Conservation (phyloP, 768 basidiomycete species). For the Leccinum boreale region DNA sequence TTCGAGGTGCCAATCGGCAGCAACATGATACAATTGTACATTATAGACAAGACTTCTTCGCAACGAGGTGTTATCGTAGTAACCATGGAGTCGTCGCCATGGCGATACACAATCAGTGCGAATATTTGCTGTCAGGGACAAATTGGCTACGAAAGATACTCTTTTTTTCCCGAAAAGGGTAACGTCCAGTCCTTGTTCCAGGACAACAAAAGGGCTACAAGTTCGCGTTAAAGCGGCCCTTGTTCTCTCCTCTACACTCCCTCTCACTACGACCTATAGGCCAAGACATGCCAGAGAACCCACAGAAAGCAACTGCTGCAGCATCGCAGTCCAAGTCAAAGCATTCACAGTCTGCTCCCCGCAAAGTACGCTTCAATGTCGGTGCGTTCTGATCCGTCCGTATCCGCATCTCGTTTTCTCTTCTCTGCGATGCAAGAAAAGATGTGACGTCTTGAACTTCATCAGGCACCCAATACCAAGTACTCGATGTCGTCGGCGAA, state of each 20-base stretch:
- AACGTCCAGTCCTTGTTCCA: conserved; percentile 17
- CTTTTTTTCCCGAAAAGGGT: not conserved
- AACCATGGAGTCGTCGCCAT: not conserved
- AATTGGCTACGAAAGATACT: not conserved
- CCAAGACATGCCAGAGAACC: conserved; percentile 29
- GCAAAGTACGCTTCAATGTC: conserved; percentile 88
- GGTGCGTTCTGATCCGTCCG: conserved; percentile 39
- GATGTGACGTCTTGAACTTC: not conserved
- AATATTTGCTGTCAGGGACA: not conserved
- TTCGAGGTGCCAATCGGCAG: not conserved
- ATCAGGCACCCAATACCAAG: conserved; percentile 74
- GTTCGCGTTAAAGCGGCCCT: conserved; percentile 8
- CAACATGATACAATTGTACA: too few relatives aligned
- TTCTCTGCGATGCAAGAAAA: not conserved
- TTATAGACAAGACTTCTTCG: too few relatives aligned
- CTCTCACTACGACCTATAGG: not conserved
- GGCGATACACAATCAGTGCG: not conserved
- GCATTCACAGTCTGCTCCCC: conserved; percentile 55
- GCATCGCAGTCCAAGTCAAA: conserved; percentile 37
- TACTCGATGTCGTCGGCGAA: conserved; percentile 84
- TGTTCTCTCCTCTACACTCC: conserved; percentile 12
- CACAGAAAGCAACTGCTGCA: conserved; percentile 15
- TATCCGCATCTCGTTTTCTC: not conserved
- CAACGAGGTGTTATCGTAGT: not conserved
- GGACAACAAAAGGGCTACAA: conserved; percentile 15